A percentile compares a stretch with the other conserved stretches of the same genome.
These are phyloP conservation scores for Phytophthora agathidicida DNA, from an alignment of 352 stramenopile genomes.

Conservation along the genomic window DNA sequence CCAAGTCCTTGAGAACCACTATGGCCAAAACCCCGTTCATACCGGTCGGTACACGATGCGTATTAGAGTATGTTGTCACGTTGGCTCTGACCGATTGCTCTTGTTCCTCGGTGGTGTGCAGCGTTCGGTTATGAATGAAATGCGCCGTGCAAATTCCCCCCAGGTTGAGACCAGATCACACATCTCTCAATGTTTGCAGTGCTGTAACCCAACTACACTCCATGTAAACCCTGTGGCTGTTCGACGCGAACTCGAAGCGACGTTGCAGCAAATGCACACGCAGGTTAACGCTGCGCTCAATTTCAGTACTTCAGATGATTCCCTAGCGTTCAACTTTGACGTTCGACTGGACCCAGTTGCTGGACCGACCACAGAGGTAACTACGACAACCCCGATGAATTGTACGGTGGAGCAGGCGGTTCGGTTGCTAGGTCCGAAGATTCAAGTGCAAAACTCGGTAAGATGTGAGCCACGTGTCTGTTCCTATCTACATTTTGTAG, in stretches of 20 bases:
- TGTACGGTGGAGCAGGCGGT: slow-evolving; percentile 9
- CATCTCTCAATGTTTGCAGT: not conserved
- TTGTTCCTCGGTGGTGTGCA: not conserved
- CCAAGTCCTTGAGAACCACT: slow-evolving; percentile 8
- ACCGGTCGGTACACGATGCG: slow-evolving; percentile 7
- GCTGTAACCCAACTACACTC: slow-evolving; percentile 18
- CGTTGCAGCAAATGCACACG: slow-evolving; percentile 6
- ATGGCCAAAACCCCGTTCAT: slow-evolving; percentile 15
- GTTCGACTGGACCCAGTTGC: slow-evolving; percentile 4
- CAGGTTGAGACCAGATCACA: not conserved
- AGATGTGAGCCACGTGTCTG: too few relatives aligned
- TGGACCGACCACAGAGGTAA: slow-evolving; percentile 7
- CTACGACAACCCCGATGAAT: slow-evolving; percentile 13
- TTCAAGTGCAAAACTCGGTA: not conserved
- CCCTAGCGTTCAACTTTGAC: slow-evolving; percentile 10
- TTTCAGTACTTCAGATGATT: not conserved
- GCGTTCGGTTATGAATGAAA: slow-evolving; percentile 1
- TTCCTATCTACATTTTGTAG: too few relatives aligned
- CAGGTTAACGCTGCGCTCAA: not conserved
- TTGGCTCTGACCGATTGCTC: not conserved
- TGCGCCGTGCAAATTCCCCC: not conserved
- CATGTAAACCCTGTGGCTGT: slow-evolving; percentile 14
- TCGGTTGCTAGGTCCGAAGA: slow-evolving; percentile 4
- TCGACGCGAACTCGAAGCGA: slow-evolving; percentile 12
- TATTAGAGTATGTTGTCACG: not conserved